Evolutionary conservation across 176 grass and related monocot genomes (phyloP).

Genomic region (Thinopyrum elongatum): DNA sequence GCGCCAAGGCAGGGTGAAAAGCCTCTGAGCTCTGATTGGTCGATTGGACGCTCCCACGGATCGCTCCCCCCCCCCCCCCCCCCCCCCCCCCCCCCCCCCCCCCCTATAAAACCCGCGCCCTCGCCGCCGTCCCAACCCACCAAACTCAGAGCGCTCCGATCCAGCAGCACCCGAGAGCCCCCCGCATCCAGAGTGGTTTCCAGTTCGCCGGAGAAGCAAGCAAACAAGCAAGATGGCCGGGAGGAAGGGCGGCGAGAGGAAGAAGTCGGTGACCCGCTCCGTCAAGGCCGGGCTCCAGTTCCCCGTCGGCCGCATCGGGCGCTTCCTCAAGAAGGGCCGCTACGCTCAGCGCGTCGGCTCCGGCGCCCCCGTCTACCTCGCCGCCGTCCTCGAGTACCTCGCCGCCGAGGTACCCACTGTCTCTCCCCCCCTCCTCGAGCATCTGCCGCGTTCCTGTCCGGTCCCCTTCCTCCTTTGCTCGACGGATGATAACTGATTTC

Average conservation of each 20-base stretch:
- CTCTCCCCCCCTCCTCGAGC: too few species aligned
- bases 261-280: not conserved
- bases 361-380: conserved; percentile 41
- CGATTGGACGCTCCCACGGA: not conserved
- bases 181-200: too few species aligned
- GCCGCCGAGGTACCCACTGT: not conserved
- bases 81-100: too few species aligned
- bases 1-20: not conserved
- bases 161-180: not conserved
- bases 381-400: conserved; percentile 42
- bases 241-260: conserved; percentile 9
- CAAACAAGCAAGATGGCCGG: not conserved
- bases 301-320: conserved; percentile 66
- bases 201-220: too few species aligned
- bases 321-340: conserved; percentile 66
- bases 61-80: not conserved
- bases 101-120: not conserved
- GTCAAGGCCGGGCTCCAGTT: conserved; percentile 70
- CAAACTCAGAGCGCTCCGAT: not conserved
- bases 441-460: too few species aligned
- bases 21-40: not conserved
- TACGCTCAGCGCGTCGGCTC: conserved; percentile 45
- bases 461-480: too few species aligned
- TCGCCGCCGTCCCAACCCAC: not conserved
- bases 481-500: too few species aligned